These are phyloP conservation scores for Lanmaoa rubissima DNA, from an alignment of 768 basidiomycete genomes.

Conservation along the genomic window DNA sequence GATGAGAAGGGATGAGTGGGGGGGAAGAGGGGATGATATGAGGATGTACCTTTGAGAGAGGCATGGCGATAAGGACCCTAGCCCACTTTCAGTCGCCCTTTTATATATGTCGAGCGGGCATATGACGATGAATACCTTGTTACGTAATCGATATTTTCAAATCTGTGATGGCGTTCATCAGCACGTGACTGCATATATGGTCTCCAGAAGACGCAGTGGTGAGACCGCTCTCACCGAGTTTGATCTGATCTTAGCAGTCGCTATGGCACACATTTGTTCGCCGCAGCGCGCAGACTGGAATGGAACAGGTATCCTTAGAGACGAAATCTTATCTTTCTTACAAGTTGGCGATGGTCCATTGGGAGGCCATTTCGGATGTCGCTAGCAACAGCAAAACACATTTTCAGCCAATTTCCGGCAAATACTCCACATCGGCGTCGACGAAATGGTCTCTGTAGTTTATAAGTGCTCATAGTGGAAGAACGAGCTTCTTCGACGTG, in stretches of 20 bases:
- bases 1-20: neutral
- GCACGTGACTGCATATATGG: too few species aligned
- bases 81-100: neutral
- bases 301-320: neutral
- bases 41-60: slow-evolving; percentile 54
- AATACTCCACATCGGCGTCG: neutral
- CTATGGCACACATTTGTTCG: neutral
- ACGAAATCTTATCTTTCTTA: neutral
- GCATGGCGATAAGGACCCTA: slow-evolving; percentile 38
- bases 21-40: neutral
- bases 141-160: neutral
- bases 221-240: neutral
- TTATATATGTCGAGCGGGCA: neutral
- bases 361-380: neutral
- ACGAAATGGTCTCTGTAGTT: neutral
- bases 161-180: too few species aligned
- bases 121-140: neutral
- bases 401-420: neutral
- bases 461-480: neutral
- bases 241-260: neutral
- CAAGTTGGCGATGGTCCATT: too few species aligned
- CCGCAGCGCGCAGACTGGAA: neutral
- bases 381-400: neutral
- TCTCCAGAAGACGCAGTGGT: too few species aligned
- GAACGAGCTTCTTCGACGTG: neutral